These are phyloP conservation scores for Penicillium sp. DNA, from an alignment of 2,329 filamentous ascomycete genomes.

Conservation along the genomic window DNA sequence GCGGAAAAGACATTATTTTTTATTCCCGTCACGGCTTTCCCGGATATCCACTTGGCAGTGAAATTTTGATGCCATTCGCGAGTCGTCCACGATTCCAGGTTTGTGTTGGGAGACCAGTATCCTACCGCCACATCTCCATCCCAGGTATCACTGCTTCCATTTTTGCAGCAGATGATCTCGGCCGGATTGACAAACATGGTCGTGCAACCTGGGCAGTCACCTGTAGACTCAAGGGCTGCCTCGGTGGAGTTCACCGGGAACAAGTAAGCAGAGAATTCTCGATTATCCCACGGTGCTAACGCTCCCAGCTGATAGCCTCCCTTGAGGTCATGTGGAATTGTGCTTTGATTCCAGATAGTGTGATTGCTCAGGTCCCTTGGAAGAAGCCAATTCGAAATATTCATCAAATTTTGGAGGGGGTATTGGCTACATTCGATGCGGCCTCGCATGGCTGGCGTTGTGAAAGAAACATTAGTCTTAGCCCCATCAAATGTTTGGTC, in stretches of 20 bases:
- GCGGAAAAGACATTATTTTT: not conserved
- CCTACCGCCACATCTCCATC: constrained; percentile 8
- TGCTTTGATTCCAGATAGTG: constrained; percentile 9
- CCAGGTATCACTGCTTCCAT: constrained; percentile 4
- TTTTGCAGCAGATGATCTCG: constrained; percentile 11
- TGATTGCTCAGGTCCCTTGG: not conserved
- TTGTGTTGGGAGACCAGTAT: constrained; percentile 16
- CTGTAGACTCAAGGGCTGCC: too few relatives aligned
- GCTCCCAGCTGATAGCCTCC: constrained; percentile 12
- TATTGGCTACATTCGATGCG: constrained; percentile 13
- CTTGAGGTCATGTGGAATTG: constrained; percentile 5
- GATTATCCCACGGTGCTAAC: too few relatives aligned
- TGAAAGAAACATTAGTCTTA: constrained; percentile 9
- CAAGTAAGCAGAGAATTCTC: too few relatives aligned
- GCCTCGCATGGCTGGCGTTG: constrained; percentile 12
- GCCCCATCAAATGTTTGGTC: not conserved
- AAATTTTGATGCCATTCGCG: constrained; percentile 12
- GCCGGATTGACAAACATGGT: constrained; percentile 10
- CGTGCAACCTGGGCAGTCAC: constrained; percentile 12
- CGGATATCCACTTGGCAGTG: constrained; percentile 15
- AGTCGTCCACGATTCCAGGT: not conserved
- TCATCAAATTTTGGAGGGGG: not conserved
- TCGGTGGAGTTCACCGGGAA: too few relatives aligned
- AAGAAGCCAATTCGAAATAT: constrained; percentile 10
- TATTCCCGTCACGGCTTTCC: constrained; percentile 9